A percentile compares a stretch with the other conserved stretches of the same genome.
phyloP scores from a whole-genome alignment of 2,329 filamentous ascomycete species.

The Seiridium cupressi region DNA sequence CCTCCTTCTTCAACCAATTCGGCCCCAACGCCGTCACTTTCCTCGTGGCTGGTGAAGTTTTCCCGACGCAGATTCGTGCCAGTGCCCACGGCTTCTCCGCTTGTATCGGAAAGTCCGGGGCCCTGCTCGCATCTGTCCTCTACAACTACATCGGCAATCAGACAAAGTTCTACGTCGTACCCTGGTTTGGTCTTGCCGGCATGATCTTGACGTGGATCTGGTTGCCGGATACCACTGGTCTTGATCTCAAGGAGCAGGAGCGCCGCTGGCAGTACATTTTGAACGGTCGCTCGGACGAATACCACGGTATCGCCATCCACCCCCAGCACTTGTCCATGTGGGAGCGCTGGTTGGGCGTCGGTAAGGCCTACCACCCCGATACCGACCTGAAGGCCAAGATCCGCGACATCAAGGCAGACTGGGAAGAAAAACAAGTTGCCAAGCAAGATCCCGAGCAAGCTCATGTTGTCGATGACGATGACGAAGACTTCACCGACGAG shows the following conservation, averaged over 20 bases:
- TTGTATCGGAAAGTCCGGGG: slow-evolving; percentile 84
- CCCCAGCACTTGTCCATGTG: slow-evolving; percentile 83
- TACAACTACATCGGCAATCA: slow-evolving; percentile 92
- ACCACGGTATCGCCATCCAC: slow-evolving; percentile 92
- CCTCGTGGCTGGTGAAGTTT: slow-evolving; percentile 94
- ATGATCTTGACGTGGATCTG: slow-evolving; percentile 81
- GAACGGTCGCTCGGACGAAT: slow-evolving; percentile 72
- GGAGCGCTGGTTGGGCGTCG: slow-evolving; percentile 76
- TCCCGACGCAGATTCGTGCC: slow-evolving; percentile 88
- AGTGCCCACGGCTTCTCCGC: slow-evolving; percentile 95
- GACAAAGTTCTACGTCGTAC: slow-evolving; percentile 86
- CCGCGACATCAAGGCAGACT: slow-evolving; percentile 71
- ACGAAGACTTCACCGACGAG: slow-evolving; percentile 50
- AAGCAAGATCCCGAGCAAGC: slow-evolving; percentile 44
- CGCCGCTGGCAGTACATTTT: slow-evolving; percentile 88
- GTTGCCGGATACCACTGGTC: slow-evolving; percentile 94
- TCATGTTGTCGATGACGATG: slow-evolving; percentile 38
- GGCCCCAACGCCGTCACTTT: slow-evolving; percentile 96
- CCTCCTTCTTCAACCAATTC: slow-evolving; percentile 99
- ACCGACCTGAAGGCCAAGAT: slow-evolving; percentile 83
- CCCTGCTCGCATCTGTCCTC: slow-evolving; percentile 79
- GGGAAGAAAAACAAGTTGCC: slow-evolving; percentile 50
- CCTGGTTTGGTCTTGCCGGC: slow-evolving; percentile 86
- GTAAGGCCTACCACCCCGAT: slow-evolving; percentile 81
- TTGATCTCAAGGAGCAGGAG: slow-evolving; percentile 96